Conservation (phyloP, 257 asterid species). For the Solanum dulcamara region DNA sequence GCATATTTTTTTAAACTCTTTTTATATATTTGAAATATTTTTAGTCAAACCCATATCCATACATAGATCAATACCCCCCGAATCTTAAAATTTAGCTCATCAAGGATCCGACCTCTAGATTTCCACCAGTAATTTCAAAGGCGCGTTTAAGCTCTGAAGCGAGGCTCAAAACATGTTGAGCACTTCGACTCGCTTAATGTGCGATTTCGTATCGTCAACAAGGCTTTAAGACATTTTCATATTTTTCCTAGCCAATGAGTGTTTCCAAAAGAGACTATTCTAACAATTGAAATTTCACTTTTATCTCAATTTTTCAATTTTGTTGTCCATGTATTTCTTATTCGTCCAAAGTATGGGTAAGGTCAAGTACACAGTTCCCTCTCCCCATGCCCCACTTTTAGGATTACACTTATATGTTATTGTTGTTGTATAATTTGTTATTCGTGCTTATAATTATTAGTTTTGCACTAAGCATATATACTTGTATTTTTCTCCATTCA, state of each 20-base stretch:
- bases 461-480: too few species aligned
- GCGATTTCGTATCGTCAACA: background rate
- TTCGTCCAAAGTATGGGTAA: background rate
- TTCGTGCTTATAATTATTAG: too few species aligned
- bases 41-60: background rate
- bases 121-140: background rate
- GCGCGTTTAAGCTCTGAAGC: background rate
- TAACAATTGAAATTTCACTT: background rate
- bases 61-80: background rate
- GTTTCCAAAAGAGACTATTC: background rate
- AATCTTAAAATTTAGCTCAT: background rate
- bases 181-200: background rate
- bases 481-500: too few species aligned
- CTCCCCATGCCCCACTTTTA: background rate
- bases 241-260: background rate
- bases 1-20: background rate
- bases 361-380: background rate
- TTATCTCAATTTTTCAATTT: background rate
- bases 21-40: background rate
- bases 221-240: background rate
- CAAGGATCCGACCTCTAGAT: background rate
- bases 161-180: background rate
- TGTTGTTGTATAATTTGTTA: too few species aligned
- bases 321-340: background rate
- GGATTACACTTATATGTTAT: background rate